phyloP scores from a whole-genome alignment of 768 basidiomycete species.

The Tephrocybe sp. region DNA sequence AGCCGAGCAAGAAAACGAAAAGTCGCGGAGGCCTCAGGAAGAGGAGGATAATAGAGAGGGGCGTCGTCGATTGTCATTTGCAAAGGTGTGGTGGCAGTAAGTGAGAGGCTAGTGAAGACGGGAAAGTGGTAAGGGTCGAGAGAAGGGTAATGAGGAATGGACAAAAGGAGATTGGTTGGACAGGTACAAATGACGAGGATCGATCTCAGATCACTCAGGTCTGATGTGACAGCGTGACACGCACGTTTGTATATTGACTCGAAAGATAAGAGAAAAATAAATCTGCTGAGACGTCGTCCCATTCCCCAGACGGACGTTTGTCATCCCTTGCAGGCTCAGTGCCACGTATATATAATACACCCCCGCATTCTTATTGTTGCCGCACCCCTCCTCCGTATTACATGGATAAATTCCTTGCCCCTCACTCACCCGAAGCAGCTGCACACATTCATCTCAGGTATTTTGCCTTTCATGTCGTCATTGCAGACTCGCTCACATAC shows the following conservation, averaged over 20 bases:
- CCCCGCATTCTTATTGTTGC: constrained; percentile 4
- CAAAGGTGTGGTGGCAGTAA: constrained; percentile 11
- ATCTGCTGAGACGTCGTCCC: constrained; percentile 8
- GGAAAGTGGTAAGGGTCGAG: constrained; percentile 4
- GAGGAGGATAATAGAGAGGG: constrained; percentile 42
- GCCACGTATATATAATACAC: constrained; percentile 12
- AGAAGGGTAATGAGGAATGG: background rate
- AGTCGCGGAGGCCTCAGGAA: constrained; percentile 40
- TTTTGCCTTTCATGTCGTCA: constrained; percentile 19
- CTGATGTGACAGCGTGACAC: constrained; percentile 16
- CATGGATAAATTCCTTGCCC: constrained; percentile 74
- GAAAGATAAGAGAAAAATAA: constrained; percentile 15
- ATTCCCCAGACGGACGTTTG: constrained; percentile 32
- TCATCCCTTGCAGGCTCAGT: constrained; percentile 11
- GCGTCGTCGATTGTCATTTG: constrained; percentile 12
- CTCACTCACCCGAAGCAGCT: constrained; percentile 69
- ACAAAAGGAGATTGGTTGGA: constrained; percentile 7
- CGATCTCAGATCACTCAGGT: constrained; percentile 7
- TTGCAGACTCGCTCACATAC: constrained; percentile 12
- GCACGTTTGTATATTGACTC: constrained; percentile 23
- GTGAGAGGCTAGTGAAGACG: background rate
- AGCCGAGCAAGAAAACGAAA: constrained; percentile 47
- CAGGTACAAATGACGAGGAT: background rate
- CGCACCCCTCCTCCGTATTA: constrained; percentile 15
- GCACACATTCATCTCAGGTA: constrained; percentile 71